Conservation (phyloP, 257 asterid genomes). For the Cinchona pubescens region DNA sequence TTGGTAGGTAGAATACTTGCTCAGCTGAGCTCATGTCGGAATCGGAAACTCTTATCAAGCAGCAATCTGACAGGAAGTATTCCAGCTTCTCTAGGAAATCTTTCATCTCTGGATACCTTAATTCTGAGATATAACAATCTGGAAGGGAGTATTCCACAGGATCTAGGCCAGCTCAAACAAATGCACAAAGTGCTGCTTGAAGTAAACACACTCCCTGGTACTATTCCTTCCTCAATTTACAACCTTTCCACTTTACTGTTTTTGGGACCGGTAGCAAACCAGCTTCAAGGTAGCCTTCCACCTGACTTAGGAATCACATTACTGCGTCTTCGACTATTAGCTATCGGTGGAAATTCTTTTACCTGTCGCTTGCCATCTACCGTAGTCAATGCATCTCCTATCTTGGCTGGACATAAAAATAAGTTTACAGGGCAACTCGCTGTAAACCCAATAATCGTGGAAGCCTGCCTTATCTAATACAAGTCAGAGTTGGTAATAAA, state of each 20-base stretch:
- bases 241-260: not conserved
- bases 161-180: not conserved
- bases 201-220: not conserved
- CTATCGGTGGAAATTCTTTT: not conserved
- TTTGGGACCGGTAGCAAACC: not conserved
- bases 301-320: not conserved
- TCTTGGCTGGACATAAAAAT: not conserved
- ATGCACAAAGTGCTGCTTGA: not conserved
- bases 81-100: not conserved
- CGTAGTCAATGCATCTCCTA: not conserved
- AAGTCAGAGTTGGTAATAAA: not conserved
- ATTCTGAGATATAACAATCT: not conserved
- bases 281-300: not conserved
- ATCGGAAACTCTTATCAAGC: not conserved
- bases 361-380: not conserved
- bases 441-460: not conserved
- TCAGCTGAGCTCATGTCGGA: not conserved
- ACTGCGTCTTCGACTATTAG: not conserved
- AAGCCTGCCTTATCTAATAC: not conserved
- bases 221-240: not conserved
- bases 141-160: not conserved
- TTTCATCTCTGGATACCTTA: not conserved
- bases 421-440: not conserved
- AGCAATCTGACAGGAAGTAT: not conserved
- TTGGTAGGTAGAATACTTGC: not conserved